Conservation (phyloP, 768 basidiomycete genomes). For the Boletus patriciae region DNA sequence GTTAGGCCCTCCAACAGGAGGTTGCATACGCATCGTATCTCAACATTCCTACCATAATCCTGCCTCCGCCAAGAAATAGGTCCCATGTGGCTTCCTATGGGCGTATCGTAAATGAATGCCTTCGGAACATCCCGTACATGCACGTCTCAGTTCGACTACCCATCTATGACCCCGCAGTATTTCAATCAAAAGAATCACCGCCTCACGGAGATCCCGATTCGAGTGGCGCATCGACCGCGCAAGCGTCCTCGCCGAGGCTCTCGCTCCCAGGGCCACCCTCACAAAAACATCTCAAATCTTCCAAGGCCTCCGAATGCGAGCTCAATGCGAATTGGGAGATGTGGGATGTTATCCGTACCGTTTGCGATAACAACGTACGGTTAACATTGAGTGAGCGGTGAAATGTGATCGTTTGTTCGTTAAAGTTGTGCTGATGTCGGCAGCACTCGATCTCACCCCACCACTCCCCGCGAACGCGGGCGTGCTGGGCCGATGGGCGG, state of each 20-base stretch:
- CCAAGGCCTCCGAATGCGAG: constrained; percentile 50
- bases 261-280: constrained; percentile 22
- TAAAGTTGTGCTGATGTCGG: constrained; percentile 12
- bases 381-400: constrained; percentile 75
- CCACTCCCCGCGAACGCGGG: constrained; percentile 79
- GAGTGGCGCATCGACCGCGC: constrained; percentile 27
- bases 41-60: constrained; percentile 77
- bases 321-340: constrained; percentile 91
- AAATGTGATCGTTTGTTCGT: constrained; percentile 3
- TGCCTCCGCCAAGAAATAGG: constrained; percentile 85
- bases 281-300: constrained; percentile 27
- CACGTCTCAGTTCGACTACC: constrained; percentile 82
- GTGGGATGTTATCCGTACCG: constrained; percentile 92
- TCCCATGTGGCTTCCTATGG: constrained; percentile 90
- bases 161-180: constrained; percentile 71
- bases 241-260: constrained; percentile 20
- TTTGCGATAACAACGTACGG: constrained; percentile 81
- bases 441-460: constrained; percentile 90
- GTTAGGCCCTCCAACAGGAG: constrained; percentile 89
- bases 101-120: constrained; percentile 79
- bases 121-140: constrained; percentile 67
- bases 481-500: constrained; percentile 84
- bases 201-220: constrained; percentile 28
- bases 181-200: constrained; percentile 41
- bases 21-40: constrained; percentile 91